Conservation (phyloP, 768 basidiomycete genomes). For the Dioszegia hungarica region DNA sequence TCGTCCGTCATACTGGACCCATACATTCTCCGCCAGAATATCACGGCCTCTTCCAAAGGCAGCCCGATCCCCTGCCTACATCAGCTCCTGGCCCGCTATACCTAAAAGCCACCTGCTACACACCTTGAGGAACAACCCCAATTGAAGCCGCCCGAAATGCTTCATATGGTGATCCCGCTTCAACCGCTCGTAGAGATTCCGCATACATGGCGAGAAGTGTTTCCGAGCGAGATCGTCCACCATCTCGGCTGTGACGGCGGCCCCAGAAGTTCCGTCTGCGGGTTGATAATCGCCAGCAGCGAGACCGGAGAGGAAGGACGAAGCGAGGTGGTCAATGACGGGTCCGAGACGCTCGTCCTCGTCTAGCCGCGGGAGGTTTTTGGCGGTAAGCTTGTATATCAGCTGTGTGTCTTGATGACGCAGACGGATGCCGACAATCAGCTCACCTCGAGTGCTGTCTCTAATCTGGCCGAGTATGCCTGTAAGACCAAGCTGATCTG, state of each 20-base stretch:
- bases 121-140: slow-evolving; percentile 93
- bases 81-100: background rate
- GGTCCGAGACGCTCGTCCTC: slow-evolving; percentile 89
- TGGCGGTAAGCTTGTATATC: slow-evolving; percentile 67
- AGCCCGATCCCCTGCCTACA: slow-evolving; percentile 74
- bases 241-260: slow-evolving; percentile 87
- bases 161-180: slow-evolving; percentile 78
- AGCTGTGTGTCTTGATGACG: no score
- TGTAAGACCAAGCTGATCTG: slow-evolving; percentile 81
- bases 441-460: slow-evolving; percentile 69
- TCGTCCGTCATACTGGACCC: slow-evolving; percentile 67
- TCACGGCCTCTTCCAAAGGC: slow-evolving; percentile 85
- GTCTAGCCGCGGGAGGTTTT: slow-evolving; percentile 80
- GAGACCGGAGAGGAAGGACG: slow-evolving; percentile 88
- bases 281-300: slow-evolving; percentile 55
- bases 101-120: slow-evolving; percentile 13
- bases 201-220: slow-evolving; percentile 96
- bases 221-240: slow-evolving; percentile 76
- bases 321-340: slow-evolving; percentile 82
- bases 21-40: slow-evolving; percentile 90
- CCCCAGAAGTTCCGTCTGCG: slow-evolving; percentile 54
- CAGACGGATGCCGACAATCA: background rate
- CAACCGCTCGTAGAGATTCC: slow-evolving; percentile 74
- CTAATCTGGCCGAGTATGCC: slow-evolving; percentile 71
- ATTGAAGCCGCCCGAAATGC: slow-evolving; percentile 84